Evolutionary conservation across 2,329 filamentous ascomycete species (phyloP).

Genomic region (Colletotrichum sp.): DNA sequence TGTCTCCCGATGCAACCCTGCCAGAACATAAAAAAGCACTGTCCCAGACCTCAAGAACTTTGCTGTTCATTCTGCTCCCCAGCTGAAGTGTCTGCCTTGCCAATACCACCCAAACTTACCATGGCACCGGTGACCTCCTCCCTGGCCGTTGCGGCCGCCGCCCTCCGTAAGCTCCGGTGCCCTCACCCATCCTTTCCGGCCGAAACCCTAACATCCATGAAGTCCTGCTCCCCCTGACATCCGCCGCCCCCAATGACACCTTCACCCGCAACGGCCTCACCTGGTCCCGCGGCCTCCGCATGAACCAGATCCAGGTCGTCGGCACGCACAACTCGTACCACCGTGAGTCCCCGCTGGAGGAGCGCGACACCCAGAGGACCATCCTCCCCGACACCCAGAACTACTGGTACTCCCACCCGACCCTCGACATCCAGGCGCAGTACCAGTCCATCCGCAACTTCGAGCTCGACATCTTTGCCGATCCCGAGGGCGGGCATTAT

Average conservation of each 20-base stretch:
- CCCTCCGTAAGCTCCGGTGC: background rate
- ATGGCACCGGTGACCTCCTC: background rate
- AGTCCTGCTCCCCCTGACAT: slow-evolving; percentile 10
- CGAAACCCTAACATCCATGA: background rate
- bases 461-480: slow-evolving; percentile 54
- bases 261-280: slow-evolving; percentile 33
- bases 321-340: slow-evolving; percentile 59
- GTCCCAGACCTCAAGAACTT: background rate
- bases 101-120: background rate
- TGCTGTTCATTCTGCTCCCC: background rate
- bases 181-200: background rate
- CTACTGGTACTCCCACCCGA: slow-evolving; percentile 52
- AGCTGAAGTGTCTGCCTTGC: background rate
- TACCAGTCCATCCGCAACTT: slow-evolving; percentile 51
- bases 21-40: background rate
- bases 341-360: slow-evolving; percentile 45
- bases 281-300: slow-evolving; percentile 40
- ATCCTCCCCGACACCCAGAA: slow-evolving; percentile 40
- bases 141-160: slow-evolving; percentile 10
- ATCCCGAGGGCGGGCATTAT: slow-evolving; percentile 52
- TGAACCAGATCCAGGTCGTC: slow-evolving; percentile 57
- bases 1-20: background rate
- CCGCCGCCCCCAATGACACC: background rate
- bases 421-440: slow-evolving; percentile 46
- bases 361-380: slow-evolving; percentile 42